Conservation (phyloP, 257 asterid species). For the Apocynum venetum region DNA sequence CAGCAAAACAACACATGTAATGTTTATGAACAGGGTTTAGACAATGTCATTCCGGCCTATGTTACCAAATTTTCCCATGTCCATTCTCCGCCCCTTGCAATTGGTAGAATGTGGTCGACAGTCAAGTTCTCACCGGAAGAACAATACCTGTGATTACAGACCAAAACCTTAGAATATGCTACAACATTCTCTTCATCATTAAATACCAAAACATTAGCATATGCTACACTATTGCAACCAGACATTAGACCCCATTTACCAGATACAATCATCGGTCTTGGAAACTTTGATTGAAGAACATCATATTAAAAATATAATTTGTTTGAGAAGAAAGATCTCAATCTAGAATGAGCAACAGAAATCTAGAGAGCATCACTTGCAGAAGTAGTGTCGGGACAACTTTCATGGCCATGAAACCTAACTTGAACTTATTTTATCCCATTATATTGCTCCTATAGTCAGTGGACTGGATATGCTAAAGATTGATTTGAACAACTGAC, state of each 20-base stretch:
- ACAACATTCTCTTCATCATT: not conserved
- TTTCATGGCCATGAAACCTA: not conserved
- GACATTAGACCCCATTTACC: too few relatives aligned
- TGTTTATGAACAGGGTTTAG: not conserved
- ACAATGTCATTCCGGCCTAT: slow-evolving; percentile 3
- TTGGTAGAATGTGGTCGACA: slow-evolving; percentile 75
- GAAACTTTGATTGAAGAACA: not conserved
- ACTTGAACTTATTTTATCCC: not conserved
- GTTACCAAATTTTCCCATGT: slow-evolving; percentile 93
- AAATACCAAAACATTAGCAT: not conserved
- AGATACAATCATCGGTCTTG: not conserved
- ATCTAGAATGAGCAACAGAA: not conserved
- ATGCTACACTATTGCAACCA: too few relatives aligned
- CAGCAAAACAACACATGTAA: not conserved
- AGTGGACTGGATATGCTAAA: not conserved
- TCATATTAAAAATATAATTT: not conserved
- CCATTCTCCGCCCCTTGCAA: slow-evolving; percentile 90
- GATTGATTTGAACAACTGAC: not conserved
- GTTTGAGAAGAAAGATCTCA: too few relatives aligned
- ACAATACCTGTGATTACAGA: slow-evolving; percentile 54
- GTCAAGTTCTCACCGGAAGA: slow-evolving; percentile 70
- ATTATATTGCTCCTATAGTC: not conserved
- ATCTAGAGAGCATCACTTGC: too few relatives aligned
- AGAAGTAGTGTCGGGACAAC: too few relatives aligned
- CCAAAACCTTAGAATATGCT: slow-evolving; percentile 4